Base-by-base conservation (phyloP, 2,329 filamentous ascomycete species). In the Colletotrichum cuscutae region DNA sequence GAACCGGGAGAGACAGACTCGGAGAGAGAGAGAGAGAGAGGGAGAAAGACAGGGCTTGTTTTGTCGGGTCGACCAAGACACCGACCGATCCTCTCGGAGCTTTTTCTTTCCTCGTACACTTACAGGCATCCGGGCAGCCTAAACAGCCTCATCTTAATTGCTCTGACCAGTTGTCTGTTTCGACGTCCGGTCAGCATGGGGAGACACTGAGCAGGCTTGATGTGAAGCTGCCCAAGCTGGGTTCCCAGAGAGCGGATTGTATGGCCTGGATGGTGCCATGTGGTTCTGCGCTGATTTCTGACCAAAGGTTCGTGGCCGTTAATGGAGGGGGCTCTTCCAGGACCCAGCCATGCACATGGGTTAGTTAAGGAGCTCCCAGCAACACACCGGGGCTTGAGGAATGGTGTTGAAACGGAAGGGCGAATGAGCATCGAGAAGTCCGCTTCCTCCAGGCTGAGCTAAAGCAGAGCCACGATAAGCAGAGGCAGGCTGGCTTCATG, bases 191-290 rank as follows among this genome's bases (percentile, higher is more conserved):
- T 28, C n/a, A 35, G n/a, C 32, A 9, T 24, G n/a, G 22, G 46
- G 15, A 24, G 11, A 42, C 26, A 54, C 28, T 37, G n/a, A 32
- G 30, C 61, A 64, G 30, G n/a, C 30, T 6, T 28, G 19, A 42
- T 58, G 64, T 42, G 59, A 60, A n/a, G 53, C 69, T 69, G 69
- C 59, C 65, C 69, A 8, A 54, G 53, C 62, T 12, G 15, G 28
- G 19, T 37, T n/a, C 9, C 42, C 49, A 11, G 15, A 37, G 11
- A 46, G 28, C 32, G 22, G 24, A 58, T 35, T 59, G 24, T 56
- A 59, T 64, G 73, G 54, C 30, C 52, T 72, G 71, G 64, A 65
- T 71, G 71, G 73, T 74, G 71, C 73, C 71, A 75, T 72, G 73
- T 75, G 73, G 65, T 68, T 60, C 56, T 35, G 57, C 26, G 69